Base-by-base conservation (phyloP, 345 rosid species). In the Heritiera fomes region DNA sequence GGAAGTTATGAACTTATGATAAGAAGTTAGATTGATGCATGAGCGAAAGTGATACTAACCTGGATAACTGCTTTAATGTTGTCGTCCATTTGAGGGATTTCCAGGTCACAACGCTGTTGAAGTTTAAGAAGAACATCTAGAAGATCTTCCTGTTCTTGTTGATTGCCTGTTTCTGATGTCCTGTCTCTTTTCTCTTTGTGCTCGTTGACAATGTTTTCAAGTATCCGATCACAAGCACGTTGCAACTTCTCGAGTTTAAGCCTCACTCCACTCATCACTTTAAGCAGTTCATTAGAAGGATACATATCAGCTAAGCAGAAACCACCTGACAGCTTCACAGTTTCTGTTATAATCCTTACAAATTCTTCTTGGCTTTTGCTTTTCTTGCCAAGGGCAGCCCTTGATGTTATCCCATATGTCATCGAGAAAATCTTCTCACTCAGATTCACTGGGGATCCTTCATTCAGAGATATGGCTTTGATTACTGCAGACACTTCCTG, bases 311-410 rank as follows among this genome's bases (percentile, higher is more conserved):
- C 67, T 13, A 75, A 7, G 23, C 66, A 38, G 32, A 59, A 75
- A 59, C 77, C 77, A 8, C n/a, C 2, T 2, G 10, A 3, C 18
- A 75, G 9, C 18, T 23, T n/a, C 14, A 7, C 1, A 43, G 10
- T 1, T 11, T 40, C 52, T 2, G 14, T 7, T 0, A 23, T 18
- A 10, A n/a, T 49, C 0, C 8, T 1, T 2, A 9, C n/a, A 18
- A 75, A 12, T 7, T 10, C 66, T 18, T 56, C 67, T 5, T 58
- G 52, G 18, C 41, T 53, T 11, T 74, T 9, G 45, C 43, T 45
- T 7, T n/a, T 58, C 34, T 6, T 43, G 14, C 77, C 77, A 58
- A 74, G 41, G 18, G 77, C 77, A 5, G 77, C 77, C 11, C 55
- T 58, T 6, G 67, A 4, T 38, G 40, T 58, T 46, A 59, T 20